These are phyloP conservation scores for Populus nigra DNA, from an alignment of 345 rosid species.

Conservation along the genomic window DNA sequence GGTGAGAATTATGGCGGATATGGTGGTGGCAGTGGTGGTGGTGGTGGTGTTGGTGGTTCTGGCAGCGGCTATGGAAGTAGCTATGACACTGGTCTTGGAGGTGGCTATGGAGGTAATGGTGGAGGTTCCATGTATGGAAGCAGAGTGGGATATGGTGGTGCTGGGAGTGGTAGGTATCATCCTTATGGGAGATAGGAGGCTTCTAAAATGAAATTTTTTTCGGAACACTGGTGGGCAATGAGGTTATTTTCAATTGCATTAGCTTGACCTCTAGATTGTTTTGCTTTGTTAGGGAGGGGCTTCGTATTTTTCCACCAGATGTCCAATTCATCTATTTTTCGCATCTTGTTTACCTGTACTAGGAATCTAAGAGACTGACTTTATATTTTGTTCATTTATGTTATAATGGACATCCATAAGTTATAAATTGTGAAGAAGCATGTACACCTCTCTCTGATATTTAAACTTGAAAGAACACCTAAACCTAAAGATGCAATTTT, in stretches of 20 bases:
- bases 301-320: too few species aligned
- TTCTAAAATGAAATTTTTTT: not conserved
- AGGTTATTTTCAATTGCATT: constrained; percentile 1
- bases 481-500: too few species aligned
- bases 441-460: too few species aligned
- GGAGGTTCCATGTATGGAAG: constrained; percentile 33
- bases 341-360: too few species aligned
- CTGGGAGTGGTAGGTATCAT: constrained; percentile 73
- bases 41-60: constrained; percentile 33
- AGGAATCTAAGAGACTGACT: too few species aligned
- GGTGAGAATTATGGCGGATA: constrained; percentile 52
- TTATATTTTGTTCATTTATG: too few species aligned
- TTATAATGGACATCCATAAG: too few species aligned
- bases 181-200: constrained; percentile 75
- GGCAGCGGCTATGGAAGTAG: constrained; percentile 48
- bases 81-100: constrained; percentile 40
- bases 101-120: constrained; percentile 17
- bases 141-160: constrained; percentile 26
- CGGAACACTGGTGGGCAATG: not conserved
- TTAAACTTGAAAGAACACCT: too few species aligned
- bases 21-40: constrained; percentile 41
- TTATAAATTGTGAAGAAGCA: too few species aligned
- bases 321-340: too few species aligned
- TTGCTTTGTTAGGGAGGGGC: too few species aligned
- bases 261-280: not conserved